phyloP scores from a whole-genome alignment of 176 grass and related monocot genomes.

The Avena atlantica region DNA sequence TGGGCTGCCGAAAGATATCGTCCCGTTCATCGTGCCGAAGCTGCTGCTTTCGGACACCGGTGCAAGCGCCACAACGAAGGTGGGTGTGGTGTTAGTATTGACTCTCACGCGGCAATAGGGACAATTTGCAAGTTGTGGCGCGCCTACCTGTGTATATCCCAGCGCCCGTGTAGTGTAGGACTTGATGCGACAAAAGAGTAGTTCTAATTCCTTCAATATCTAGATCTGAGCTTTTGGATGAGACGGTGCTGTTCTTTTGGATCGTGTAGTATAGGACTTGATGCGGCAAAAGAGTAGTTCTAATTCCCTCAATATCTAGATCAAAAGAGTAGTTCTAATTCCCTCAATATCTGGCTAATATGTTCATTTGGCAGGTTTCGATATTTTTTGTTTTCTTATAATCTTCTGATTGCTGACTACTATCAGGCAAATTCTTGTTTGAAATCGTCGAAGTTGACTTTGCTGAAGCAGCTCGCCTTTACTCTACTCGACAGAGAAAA shows the following conservation, averaged over 20 bases:
- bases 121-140: not conserved
- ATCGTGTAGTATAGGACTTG: not conserved
- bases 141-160: not conserved
- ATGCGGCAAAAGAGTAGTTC: not conserved
- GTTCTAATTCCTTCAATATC: not conserved
- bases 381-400: no score
- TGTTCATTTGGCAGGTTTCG: no score
- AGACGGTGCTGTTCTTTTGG: no score
- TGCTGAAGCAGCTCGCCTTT: no score
- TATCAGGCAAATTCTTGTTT: no score
- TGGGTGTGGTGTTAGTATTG: not conserved
- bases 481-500: no score
- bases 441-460: no score
- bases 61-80: not conserved
- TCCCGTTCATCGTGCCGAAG: constrained; percentile 9
- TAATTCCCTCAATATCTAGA: no score
- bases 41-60: not conserved
- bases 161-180: not conserved
- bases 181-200: not conserved
- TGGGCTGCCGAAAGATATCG: not conserved
- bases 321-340: no score
- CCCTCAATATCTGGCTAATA: no score
- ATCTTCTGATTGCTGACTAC: no score
- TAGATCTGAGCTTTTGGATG: not conserved
- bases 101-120: not conserved